These are phyloP conservation scores for Neofusicoccum sp. DNA, from an alignment of 2,329 filamentous ascomycete genomes.

Conservation along the genomic window DNA sequence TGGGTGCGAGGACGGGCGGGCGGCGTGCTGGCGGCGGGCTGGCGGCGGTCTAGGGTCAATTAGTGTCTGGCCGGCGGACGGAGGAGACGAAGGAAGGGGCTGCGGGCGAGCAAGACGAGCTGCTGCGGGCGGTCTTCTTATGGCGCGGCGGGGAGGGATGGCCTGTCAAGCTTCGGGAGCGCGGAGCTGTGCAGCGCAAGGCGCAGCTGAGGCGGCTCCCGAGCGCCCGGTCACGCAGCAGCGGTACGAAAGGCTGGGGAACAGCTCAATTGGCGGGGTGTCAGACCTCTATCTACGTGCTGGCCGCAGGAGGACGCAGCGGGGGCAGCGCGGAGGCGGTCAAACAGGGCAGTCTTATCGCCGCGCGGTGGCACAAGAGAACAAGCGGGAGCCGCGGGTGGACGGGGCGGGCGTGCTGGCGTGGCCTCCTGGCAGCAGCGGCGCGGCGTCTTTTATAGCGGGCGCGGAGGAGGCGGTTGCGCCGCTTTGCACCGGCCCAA, in stretches of 20 bases:
- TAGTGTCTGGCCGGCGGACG: not conserved
- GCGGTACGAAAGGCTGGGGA: not conserved
- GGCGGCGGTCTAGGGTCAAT: not conserved
- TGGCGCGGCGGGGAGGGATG: not conserved
- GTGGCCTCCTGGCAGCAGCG: not conserved
- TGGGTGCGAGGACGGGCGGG: not conserved
- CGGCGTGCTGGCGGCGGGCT: not conserved
- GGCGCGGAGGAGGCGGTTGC: not conserved
- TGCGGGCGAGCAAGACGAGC: not conserved
- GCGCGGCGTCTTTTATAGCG: conserved; percentile 4
- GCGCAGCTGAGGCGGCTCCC: conserved; percentile 2
- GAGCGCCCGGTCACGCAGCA: not conserved
- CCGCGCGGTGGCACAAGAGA: not conserved
- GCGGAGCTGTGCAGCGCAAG: not conserved
- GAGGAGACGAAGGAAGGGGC: not conserved
- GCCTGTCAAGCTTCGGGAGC: not conserved
- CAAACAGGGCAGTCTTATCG: conserved; percentile 1
- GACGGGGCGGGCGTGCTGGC: not conserved
- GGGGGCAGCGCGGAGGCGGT: not conserved
- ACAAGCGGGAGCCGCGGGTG: not conserved
- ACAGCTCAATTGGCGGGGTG: not conserved
- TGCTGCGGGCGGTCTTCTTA: conserved; percentile 7
- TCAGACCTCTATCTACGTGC: conserved; percentile 15
- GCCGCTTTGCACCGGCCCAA: conserved; percentile 12
- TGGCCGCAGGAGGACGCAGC: not conserved